phyloP scores from a whole-genome alignment of 352 stramenopile species.

The Globisporangium rhizosaccharum region DNA sequence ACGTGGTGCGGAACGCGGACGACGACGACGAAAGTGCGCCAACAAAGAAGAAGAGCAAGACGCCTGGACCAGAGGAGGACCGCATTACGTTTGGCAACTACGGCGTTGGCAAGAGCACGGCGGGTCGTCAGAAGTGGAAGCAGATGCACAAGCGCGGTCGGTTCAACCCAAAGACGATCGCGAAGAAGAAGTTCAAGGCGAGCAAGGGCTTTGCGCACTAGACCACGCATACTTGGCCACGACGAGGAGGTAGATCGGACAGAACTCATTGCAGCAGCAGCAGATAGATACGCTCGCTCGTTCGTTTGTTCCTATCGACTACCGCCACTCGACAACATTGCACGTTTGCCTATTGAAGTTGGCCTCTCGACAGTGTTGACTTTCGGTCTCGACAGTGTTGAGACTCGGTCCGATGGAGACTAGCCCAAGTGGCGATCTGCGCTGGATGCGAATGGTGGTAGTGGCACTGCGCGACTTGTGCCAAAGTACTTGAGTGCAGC shows the following conservation, averaged over 20 bases:
- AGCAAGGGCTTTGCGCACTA: constrained; percentile 63
- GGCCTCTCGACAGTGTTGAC: constrained; percentile 1
- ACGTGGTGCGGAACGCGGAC: constrained; percentile 13
- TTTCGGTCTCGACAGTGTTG: constrained; percentile 4
- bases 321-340: too few species aligned
- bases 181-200: constrained; percentile 81
- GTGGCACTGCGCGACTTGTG: constrained; percentile 23
- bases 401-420: not conserved
- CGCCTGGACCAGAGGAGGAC: constrained; percentile 62
- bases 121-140: constrained; percentile 94
- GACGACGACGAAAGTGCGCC: constrained; percentile 29
- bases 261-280: not conserved
- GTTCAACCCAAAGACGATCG: constrained; percentile 89
- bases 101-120: constrained; percentile 89
- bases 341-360: too few species aligned
- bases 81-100: constrained; percentile 88
- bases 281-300: too few species aligned
- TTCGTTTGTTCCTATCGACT: too few species aligned
- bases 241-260: not conserved
- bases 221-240: constrained; percentile 13
- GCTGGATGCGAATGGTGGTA: constrained; percentile 50
- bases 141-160: constrained; percentile 85
- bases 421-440: constrained; percentile 23
- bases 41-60: constrained; percentile 22
- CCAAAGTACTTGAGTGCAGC: constrained; percentile 66